Evolutionary conservation across 768 basidiomycete species (phyloP).

Genomic region (Mycena kentingensis): DNA sequence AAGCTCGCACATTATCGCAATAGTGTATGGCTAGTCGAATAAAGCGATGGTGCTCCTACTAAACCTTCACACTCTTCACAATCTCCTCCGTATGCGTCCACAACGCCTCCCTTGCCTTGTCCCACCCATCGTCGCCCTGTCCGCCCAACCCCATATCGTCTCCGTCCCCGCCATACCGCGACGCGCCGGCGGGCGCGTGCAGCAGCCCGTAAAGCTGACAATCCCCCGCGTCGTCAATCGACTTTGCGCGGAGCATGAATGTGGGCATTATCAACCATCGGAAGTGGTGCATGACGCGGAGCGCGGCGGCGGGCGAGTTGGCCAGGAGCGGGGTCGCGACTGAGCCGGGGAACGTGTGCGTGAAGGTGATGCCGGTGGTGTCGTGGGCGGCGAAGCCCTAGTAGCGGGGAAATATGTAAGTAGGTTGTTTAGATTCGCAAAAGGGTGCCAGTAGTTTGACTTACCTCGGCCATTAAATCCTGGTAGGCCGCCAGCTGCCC

Average conservation of each 20-base stretch:
- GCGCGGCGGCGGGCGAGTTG: constrained; percentile 1
- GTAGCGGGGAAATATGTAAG: background rate
- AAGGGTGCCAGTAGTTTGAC: too few species aligned
- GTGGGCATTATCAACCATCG: background rate
- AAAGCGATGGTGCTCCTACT: too few species aligned
- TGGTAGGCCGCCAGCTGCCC: constrained; percentile 5
- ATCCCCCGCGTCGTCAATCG: constrained; percentile 3
- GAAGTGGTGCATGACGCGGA: background rate
- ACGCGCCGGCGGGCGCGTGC: constrained; percentile 5
- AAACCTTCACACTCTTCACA: background rate
- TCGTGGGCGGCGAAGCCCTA: constrained; percentile 7
- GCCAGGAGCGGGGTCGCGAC: constrained; percentile 6
- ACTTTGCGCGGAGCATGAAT: constrained; percentile 1
- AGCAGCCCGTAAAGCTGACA: constrained; percentile 6
- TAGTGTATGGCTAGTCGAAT: too few species aligned
- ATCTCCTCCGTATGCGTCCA: constrained; percentile 9
- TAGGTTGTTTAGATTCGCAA: too few species aligned
- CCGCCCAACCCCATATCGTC: constrained; percentile 2
- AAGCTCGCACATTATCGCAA: too few species aligned
- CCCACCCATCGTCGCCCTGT: background rate
- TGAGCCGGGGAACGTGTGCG: constrained; percentile 5
- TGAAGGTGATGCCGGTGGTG: background rate
- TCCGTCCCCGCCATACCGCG: constrained; percentile 2
- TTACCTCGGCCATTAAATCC: constrained; percentile 10
- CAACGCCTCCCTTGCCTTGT: background rate